Evolutionary conservation across 169 alveolate species (phyloP), one percentile per base, ranked within the genome.

Genomic region (Toxoplasma gondii): DNA sequence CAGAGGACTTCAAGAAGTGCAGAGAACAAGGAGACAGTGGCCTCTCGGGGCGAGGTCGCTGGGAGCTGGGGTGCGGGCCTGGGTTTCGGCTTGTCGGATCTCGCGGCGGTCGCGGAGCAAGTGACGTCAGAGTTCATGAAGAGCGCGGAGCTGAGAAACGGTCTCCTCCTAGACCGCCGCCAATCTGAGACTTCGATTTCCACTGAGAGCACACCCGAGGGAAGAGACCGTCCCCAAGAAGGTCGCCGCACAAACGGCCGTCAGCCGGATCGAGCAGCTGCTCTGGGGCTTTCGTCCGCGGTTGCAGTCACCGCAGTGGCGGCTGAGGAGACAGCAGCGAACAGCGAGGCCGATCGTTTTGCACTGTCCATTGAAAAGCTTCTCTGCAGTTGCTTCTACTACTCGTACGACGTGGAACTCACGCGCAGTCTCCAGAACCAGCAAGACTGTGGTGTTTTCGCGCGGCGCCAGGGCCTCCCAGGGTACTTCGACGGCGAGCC

Each of bases 381-480:
- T 78, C 74, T 93, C 78, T 53, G 91, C 44, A 31, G 88, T 44
- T 92, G 95, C n/a, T 93, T 64, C 53, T 87, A 93, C 91, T 93
- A 58, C 70, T 74, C 92, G 44, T 69, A 69, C 41, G 94, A 94
- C 91, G 16, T 80, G 41, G 96, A 94, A 2, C 80, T 94, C 36
- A 94, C 96, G 38, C 94, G 92, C 88, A 64, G 78, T 0, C 94
- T 88, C 43, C 96, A 94, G 93, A 41, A 67, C 64, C 90, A 87
- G 95, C 41, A 31, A 80, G 82, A n/a, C 88, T 87, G 27, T 31
- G 82, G 83, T 69, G 81, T 38, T 43, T 43, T 5, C 45, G 5
- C n/a, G 49, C 43, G 94, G 22, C 82, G 69, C 54, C 91, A 91
- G 84, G 29, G 58, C 41, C 94, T 81, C 38, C 94, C 94, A 2